Percentiles rank a stretch among this genome's conserved stretches.
Conservation (phyloP, 208 protist species). For the Trichomonas tenax region DNA sequence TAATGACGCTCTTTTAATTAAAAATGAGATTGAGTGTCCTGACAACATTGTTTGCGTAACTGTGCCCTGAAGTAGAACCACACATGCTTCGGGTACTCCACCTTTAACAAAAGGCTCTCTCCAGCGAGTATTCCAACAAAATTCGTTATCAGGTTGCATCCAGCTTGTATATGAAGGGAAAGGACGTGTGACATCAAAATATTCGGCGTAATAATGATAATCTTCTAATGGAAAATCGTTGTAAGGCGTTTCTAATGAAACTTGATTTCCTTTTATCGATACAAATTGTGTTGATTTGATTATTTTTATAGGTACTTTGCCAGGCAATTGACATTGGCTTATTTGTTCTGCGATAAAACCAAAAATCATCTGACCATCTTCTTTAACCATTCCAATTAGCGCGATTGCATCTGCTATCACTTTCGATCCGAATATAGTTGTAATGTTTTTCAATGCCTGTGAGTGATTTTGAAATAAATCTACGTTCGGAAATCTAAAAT, state of each 20-base stretch:
- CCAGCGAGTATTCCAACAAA: neutral
- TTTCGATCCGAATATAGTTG: neutral
- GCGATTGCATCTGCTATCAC: neutral
- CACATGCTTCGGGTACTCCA: neutral
- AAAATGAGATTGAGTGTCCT: neutral
- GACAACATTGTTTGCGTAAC: neutral
- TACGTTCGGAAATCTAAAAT: neutral
- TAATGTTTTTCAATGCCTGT: neutral
- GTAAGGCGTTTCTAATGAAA: neutral
- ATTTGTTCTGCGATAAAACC: neutral
- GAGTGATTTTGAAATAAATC: neutral
- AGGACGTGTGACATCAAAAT: neutral
- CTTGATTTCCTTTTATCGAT: neutral
- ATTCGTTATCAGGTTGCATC: neutral
- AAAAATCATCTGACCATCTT: neutral
- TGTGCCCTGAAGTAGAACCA: neutral
- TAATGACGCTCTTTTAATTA: neutral
- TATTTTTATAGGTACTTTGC: neutral
- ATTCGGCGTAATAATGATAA: neutral
- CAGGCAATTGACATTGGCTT: neutral
- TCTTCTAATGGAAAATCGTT: neutral
- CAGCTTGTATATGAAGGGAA: neutral
- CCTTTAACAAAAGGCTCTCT: neutral
- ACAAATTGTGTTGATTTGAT: neutral
- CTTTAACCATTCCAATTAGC: neutral